Percentiles rank a stretch among this genome's conserved stretches.
phyloP scores from a whole-genome alignment of 208 protist species.

The Herpetomonas tarakana region DNA sequence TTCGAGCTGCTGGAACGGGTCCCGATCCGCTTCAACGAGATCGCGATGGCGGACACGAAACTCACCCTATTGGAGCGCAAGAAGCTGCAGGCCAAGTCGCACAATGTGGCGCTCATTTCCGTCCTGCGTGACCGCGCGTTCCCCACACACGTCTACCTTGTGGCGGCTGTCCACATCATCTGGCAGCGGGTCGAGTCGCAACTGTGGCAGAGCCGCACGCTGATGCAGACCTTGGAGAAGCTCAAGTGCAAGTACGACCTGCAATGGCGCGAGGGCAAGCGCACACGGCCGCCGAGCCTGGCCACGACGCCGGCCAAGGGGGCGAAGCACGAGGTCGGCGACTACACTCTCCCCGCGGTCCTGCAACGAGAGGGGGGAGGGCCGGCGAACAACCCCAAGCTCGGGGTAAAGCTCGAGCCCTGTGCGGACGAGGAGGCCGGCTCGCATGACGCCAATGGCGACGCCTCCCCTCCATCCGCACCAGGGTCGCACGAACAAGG shows the following conservation, averaged over 20 bases:
- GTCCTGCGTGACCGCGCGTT: constrained; percentile 57
- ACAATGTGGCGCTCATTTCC: constrained; percentile 81
- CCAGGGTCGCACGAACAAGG: no score
- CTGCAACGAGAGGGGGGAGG: background rate
- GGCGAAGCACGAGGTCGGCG: background rate
- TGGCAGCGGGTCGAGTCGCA: constrained; percentile 82
- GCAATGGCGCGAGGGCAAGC: constrained; percentile 4
- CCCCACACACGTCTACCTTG: constrained; percentile 47
- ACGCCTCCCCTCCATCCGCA: no score
- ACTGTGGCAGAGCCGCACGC: constrained; percentile 75
- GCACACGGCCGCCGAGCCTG: background rate
- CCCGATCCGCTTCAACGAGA: constrained; percentile 67
- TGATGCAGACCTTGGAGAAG: constrained; percentile 48
- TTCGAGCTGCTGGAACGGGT: constrained; percentile 60
- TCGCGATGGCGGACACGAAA: constrained; percentile 43
- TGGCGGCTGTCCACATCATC: constrained; percentile 68
- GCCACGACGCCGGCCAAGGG: background rate
- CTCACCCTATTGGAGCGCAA: constrained; percentile 63
- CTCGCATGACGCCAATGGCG: no score
- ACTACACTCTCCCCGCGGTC: background rate
- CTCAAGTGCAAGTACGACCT: constrained; percentile 61
- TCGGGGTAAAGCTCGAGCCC: no score
- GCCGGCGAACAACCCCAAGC: no score
- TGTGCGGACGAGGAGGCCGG: no score
- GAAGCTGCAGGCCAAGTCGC: constrained; percentile 60